A percentile compares a stretch with the other conserved stretches of the same genome.
phyloP scores from a whole-genome alignment of 345 rosid species.

The Schrenkiella parvula region DNA sequence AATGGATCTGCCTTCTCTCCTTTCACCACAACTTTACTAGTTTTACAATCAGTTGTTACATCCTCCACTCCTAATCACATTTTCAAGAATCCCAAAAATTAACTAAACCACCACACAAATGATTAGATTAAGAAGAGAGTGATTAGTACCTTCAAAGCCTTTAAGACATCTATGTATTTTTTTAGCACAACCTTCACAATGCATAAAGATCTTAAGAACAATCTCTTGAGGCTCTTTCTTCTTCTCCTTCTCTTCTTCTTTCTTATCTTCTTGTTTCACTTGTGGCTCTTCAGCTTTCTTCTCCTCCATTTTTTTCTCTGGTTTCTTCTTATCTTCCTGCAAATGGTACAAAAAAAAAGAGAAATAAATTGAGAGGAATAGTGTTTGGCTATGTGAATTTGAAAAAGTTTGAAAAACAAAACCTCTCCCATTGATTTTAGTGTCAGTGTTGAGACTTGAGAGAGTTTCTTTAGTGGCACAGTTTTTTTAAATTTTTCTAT shows the following conservation, averaged over 20 bases:
- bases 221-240: slow-evolving; percentile 59
- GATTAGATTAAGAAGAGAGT: background rate
- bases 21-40: slow-evolving; percentile 78
- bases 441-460: slow-evolving; percentile 26
- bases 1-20: slow-evolving; percentile 92
- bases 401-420: slow-evolving; percentile 10
- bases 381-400: slow-evolving; percentile 3
- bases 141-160: slow-evolving; percentile 63
- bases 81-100: background rate
- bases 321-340: slow-evolving; percentile 22
- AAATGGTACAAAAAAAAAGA: background rate
- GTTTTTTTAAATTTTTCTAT: slow-evolving; percentile 9
- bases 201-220: slow-evolving; percentile 79
- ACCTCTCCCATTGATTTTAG: slow-evolving; percentile 71
- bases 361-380: background rate
- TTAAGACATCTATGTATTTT: slow-evolving; percentile 72
- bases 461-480: slow-evolving; percentile 24
- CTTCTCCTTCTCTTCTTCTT: slow-evolving; percentile 39
- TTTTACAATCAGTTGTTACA: slow-evolving; percentile 75
- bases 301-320: slow-evolving; percentile 20
- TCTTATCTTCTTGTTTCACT: slow-evolving; percentile 52
- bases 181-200: slow-evolving; percentile 97
- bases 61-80: slow-evolving; percentile 70
- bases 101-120: background rate
- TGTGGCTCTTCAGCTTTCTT: slow-evolving; percentile 43